Evolutionary conservation across 2,329 filamentous ascomycete species (phyloP).

Genomic region (Xylaria polymorpha): DNA sequence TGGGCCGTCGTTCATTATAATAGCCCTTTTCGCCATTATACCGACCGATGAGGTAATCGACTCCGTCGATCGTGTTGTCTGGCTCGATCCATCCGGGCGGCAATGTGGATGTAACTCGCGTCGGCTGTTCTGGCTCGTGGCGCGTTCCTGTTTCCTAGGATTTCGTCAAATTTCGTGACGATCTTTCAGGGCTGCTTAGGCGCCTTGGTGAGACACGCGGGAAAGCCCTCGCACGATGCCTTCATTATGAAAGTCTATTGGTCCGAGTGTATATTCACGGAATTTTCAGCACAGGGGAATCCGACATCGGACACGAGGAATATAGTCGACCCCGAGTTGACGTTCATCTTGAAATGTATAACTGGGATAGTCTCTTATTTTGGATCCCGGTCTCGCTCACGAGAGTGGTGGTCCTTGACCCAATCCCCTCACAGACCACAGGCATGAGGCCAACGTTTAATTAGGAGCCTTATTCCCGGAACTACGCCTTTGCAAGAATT

Average conservation of each 20-base stretch:
- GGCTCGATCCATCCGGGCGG: background rate
- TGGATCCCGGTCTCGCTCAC: background rate
- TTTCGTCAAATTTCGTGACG: background rate
- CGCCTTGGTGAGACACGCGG: background rate
- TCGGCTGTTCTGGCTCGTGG: constrained; percentile 2
- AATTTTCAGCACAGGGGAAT: background rate
- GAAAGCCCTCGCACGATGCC: background rate
- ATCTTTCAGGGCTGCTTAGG: background rate
- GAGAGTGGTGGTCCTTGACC: background rate
- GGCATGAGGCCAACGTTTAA: background rate
- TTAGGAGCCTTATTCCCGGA: background rate
- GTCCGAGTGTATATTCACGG: background rate
- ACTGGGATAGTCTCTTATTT: background rate
- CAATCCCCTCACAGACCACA: background rate
- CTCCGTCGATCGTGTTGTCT: constrained; percentile 21
- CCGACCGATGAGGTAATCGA: constrained; percentile 21
- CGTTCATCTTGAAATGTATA: background rate
- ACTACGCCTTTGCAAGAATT: background rate
- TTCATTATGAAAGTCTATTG: background rate
- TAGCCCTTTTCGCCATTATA: constrained; percentile 10
- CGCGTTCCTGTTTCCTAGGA: background rate
- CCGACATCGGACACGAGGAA: background rate
- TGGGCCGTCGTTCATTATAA: background rate
- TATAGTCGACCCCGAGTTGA: too few relatives aligned
- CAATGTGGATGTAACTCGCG: background rate